Base-by-base conservation (phyloP, 1,284 basidiomycete genomes). In the Moesziomyces globuligerus region DNA sequence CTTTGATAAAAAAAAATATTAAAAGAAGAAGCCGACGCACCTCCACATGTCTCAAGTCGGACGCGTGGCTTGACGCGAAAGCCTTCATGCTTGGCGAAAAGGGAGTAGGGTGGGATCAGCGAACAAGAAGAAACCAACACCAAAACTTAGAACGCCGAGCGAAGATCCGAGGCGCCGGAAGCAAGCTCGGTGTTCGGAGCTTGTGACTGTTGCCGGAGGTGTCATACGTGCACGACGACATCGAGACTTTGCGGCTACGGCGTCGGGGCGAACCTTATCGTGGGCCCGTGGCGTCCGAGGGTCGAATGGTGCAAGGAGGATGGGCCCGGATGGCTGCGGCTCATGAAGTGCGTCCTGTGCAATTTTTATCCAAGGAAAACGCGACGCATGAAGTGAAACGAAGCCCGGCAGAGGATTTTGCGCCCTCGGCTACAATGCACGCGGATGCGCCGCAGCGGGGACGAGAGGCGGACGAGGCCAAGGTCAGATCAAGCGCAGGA, bases 11-110 rank as follows among this genome's bases (percentile, higher is more conserved):
- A 28, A 28, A 28, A 28, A 6, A 28, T 6, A 28, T 28, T 10
- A 28, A 28, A 6, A 32, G 20, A 26, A 45, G 42, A 51, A 47
- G 17, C 29, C 20, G 40, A 21, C 34, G 40, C n/a, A 49, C 62
- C 62, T 66, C 62, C 62, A 66, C 62, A 51, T 54, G 29, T 37
- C 44, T 18, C 32, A 24, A 29, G 37, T 20, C 15, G 15, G 39
- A 62, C 49, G 54, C 60, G 49, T 64, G 60, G 49, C 40, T 48
- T 49, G 48, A 61, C 58, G 47, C 58, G 46, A 44, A 10, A 23
- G 38, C 36, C 40, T 50, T 38, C 29, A 32, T 32, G 10, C 29
- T 48, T 15, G 29, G 29, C 21, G 37, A 15, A 29, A 40, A n/a
- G n/a, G n/a, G 10, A 39, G 38, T n/a, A 36, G 34, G 38, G 50